Base-by-base conservation (phyloP, 108 stramenopile genomes). In the Schizochytrium sp. region DNA sequence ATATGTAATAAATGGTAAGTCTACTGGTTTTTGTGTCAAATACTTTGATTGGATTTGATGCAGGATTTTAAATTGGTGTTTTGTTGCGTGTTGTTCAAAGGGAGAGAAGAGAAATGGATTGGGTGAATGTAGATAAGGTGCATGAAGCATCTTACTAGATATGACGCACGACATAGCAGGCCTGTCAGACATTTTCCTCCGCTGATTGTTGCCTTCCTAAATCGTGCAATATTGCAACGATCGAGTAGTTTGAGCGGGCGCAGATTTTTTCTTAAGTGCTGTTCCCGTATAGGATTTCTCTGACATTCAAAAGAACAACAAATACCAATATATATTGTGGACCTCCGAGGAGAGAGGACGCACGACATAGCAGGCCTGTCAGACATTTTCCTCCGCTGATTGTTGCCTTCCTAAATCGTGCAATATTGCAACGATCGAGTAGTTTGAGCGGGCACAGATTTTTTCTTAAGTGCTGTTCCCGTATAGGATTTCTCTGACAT, bases 301-400 rank as follows among this genome's bases (percentile, higher is more conserved):
- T 3, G 64, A 69, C 7, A 69, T 69, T 28, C 28, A 28, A 28
- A 28, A 28, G 28, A 28, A 28, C 28, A 0, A 28, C 28, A 28
- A 28, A 0, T 28, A 28, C 28, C 0, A 28, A 28, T 28, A 0
- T 28, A 28, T 0, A 28, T 28, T 28, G 0, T 0, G 28, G 28
- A 28, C 10, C 13, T 58, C 38, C 0, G 49, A 1, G 0, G 76
- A 17, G 53, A 13, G 45, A 5, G 5, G 55, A 83, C 53, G 76
- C 76, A 83, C 76, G 76, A 83, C 55, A 83, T 83, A 83, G 76
- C 76, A 55, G 76, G 64, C 64, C 13, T 83, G 47, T 83, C 76
- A 83, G 38, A 55, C 76, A 19, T 55, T 5, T 19, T 3, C 76
- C 47, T 38, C 76, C 76, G 53, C 45, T 49, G 50, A 83, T 83